Percentiles rank a stretch among this genome's conserved stretches.
These are phyloP conservation scores for Paramecium primaurelia DNA, from an alignment of 73 alveolate genomes.

Conservation along the genomic window DNA sequence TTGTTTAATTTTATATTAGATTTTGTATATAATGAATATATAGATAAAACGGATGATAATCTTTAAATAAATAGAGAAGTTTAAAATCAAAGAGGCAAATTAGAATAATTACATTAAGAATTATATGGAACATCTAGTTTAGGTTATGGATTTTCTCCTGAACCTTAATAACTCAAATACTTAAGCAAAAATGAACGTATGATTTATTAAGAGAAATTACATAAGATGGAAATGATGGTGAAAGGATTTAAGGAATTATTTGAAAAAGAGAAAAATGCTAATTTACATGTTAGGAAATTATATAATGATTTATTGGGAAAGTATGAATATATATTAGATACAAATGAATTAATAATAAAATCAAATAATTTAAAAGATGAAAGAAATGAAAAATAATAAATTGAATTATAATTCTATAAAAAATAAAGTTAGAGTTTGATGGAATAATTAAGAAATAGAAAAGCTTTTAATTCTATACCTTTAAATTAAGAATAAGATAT, in stretches of 20 bases:
- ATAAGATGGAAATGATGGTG: slow-evolving; percentile 53
- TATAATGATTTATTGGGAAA: not conserved
- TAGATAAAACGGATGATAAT: slow-evolving; percentile 38
- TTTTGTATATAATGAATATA: slow-evolving; percentile 39
- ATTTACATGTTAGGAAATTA: not conserved
- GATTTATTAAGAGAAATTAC: slow-evolving; percentile 43
- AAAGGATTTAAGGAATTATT: slow-evolving; percentile 50
- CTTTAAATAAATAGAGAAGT: slow-evolving; percentile 38
- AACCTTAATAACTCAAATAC: slow-evolving; percentile 28
- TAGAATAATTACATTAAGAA: slow-evolving; percentile 36
- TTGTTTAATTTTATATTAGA: not conserved
- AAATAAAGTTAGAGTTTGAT: not conserved
- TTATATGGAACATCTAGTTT: slow-evolving; percentile 29
- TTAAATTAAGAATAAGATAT: slow-evolving; percentile 43
- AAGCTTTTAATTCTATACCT: not conserved
- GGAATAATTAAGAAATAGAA: slow-evolving; percentile 55
- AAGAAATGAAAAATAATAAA: not conserved
- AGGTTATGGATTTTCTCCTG: slow-evolving; percentile 49
- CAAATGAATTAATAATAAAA: slow-evolving; percentile 21
- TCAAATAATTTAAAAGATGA: not conserved
- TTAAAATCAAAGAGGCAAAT: slow-evolving; percentile 13
- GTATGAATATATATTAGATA: slow-evolving; percentile 36
- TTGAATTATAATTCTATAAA: slow-evolving; percentile 44
- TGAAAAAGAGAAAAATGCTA: slow-evolving; percentile 23
- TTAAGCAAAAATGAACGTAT: slow-evolving; percentile 31